A percentile compares a stretch with the other conserved stretches of the same genome.
Evolutionary conservation across 1,284 basidiomycete genomes (phyloP).

Genomic region (Trichosporon faecale): DNA sequence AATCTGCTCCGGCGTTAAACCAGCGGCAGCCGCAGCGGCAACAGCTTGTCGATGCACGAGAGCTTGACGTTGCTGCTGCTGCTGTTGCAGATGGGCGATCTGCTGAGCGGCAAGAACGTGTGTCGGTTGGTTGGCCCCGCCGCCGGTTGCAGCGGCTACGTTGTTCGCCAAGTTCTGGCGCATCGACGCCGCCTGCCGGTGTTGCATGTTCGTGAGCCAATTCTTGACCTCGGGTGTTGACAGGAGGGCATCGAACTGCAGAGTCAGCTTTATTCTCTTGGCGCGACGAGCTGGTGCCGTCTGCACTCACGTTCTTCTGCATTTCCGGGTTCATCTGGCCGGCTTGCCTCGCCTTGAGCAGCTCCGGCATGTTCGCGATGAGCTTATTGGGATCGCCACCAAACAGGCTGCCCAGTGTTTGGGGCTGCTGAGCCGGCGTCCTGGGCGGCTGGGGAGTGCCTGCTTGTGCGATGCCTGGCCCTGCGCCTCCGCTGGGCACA

Average conservation of each 20-base stretch:
- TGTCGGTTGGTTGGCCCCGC: constrained; percentile 20
- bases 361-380: constrained; percentile 23
- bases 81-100: constrained; percentile 25
- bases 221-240: constrained; percentile 24
- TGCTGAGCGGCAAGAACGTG: constrained; percentile 30
- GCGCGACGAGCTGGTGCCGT: background rate
- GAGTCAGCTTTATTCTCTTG: background rate
- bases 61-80: constrained; percentile 18
- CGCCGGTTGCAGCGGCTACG: constrained; percentile 11
- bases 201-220: constrained; percentile 21
- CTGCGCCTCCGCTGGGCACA: constrained; percentile 21
- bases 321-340: constrained; percentile 24
- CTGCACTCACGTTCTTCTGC: constrained; percentile 20
- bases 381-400: constrained; percentile 20
- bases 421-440: constrained; percentile 11
- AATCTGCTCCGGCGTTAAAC: constrained; percentile 14
- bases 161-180: constrained; percentile 22
- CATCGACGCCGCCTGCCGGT: constrained; percentile 16
- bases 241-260: constrained; percentile 24
- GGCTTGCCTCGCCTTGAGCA: constrained; percentile 23
- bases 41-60: constrained; percentile 15
- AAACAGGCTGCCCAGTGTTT: constrained; percentile 16
- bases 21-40: background rate
- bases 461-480: constrained; percentile 16
- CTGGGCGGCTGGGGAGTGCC: constrained; percentile 15